phyloP scores from a whole-genome alignment of 805 yeast genomes.

The Cyberlindnera maritima region DNA sequence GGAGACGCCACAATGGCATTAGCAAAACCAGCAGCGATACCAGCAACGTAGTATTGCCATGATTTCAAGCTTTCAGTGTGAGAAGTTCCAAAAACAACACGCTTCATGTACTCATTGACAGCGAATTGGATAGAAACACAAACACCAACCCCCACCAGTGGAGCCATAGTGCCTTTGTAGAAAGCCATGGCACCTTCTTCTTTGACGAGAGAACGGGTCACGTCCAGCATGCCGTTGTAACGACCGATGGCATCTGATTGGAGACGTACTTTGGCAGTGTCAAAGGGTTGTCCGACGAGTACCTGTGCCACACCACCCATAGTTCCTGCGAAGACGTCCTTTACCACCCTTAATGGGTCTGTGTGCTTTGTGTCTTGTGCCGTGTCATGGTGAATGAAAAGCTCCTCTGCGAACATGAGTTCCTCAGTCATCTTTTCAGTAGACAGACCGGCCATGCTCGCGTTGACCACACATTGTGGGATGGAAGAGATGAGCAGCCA shows the following conservation, averaged over 20 bases:
- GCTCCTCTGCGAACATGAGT: slow-evolving; percentile 12
- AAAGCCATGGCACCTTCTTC: slow-evolving; percentile 86
- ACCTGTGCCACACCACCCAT: slow-evolving; percentile 97
- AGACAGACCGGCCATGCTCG: neutral
- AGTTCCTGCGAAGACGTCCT: slow-evolving; percentile 66
- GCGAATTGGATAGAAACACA: slow-evolving; percentile 96
- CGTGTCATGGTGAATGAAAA: slow-evolving; percentile 10
- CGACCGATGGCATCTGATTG: slow-evolving; percentile 84
- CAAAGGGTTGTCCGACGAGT: slow-evolving; percentile 93
- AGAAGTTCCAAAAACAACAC: slow-evolving; percentile 52
- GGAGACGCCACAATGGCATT: slow-evolving; percentile 90
- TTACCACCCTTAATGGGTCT: slow-evolving; percentile 24
- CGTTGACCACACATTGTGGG: neutral
- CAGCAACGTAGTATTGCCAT: slow-evolving; percentile 74
- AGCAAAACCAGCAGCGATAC: slow-evolving; percentile 87
- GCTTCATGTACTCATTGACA: slow-evolving; percentile 90
- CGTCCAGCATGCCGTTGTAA: slow-evolving; percentile 73
- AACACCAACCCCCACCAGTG: slow-evolving; percentile 91
- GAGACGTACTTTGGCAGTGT: slow-evolving; percentile 87
- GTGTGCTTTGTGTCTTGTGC: slow-evolving; percentile 6
- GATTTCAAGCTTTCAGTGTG: slow-evolving; percentile 41
- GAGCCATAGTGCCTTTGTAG: slow-evolving; percentile 92
- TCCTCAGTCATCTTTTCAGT: slow-evolving; percentile 14
- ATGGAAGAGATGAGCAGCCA: neutral
- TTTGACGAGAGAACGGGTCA: slow-evolving; percentile 63